Base-by-base conservation (phyloP, 176 grass and related monocot genomes). In the Phyllostachys edulis region DNA sequence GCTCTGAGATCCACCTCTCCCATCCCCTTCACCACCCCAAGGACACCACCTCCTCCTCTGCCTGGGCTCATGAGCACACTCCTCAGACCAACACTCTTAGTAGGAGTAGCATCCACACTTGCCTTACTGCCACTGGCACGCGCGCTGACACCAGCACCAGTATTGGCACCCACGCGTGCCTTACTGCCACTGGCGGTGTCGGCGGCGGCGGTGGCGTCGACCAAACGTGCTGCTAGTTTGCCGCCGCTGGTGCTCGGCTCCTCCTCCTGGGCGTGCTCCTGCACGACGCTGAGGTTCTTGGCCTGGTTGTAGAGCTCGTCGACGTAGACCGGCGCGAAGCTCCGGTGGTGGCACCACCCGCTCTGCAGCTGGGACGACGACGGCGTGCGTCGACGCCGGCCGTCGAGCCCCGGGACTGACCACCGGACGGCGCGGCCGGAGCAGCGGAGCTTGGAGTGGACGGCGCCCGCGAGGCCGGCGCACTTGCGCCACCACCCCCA, bases 1-100 rank as follows among this genome's bases (percentile, higher is more conserved):
- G 90, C 93, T 8, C 86, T 81, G 37, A 92, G 52, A 68, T 95
- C 93, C 77, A 97, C 94, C 61, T 89, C 94, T 8, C 85, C 82
- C 77, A 86, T 89, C 61, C 84, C 91, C 49, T n/a, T 52, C 50
- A 18, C 50, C 50, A 7, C 50, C 50, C 50, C 5, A 52, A 52
- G 50, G 18, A 52, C 50, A 18, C 50, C 50, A 52, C 50, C 80
- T 5, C 42, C n/a, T 1, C 82, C 71, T 17, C 83, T 65, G 4
- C 78, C 20, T 9, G 88, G 88, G 45, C 83, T 52, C 50, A 52
- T 34, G 71, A 77, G n/a, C 78, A 50, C 52, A 80, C 72, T 69
- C 87, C 79, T 85, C 41, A 79, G 51, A 16, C 38, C 60, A 5
- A 7, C 67, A 20, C 60, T 63, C 7, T 11, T n/a, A 0, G 17